Evolutionary conservation across 306 rosid genomes (phyloP), one percentile per base, ranked within the genome.

Genomic region (Vigna hirtella): DNA sequence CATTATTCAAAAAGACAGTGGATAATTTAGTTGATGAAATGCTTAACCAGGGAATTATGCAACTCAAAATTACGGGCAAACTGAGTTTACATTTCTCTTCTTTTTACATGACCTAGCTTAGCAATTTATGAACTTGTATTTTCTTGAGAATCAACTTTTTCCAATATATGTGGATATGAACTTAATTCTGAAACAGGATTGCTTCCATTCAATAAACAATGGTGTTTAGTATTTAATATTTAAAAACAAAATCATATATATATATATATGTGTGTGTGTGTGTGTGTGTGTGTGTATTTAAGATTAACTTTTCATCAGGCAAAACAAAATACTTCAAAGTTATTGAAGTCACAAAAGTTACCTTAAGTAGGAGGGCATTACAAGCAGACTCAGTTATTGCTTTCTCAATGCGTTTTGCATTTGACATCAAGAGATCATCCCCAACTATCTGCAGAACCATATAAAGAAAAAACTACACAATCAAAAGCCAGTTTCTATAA

Each of bases 291-390:
- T 30, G 34, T 30, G 32, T 30, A 0, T 26, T 26, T 40, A 7
- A 74, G 38, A 51, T 51, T 61, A 55, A 66, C 15, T 66, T 50
- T 4, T 24, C 62, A 69, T 58, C 13, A 58, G 65, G 38, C 38
- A 58, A 6, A 24, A 26, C 57, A 57, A 36, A 72, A 34, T 61
- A 40, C 45, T 18, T 72, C 52, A 72, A 38, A 58, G 20, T 42
- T 73, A 28, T 30, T 16, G 50, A 68, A 67, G 77, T n/a, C 12
- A 74, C 77, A 66, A 20, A 53, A 49, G 79, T 62, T 89, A 95
- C 99, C 98, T 95, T 95, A 68, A 93, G 86, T 73, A 89, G 93
- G 82, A 95, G 89, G 74, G 96, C 90, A 87, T 95, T 87, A 80
- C 99, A 93, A 4, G 97, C 89, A 52, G 86, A 79, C 72, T 91